Evolutionary conservation across 2,329 filamentous ascomycete genomes (phyloP).

Genomic region (Nigrospora sphaerica): DNA sequence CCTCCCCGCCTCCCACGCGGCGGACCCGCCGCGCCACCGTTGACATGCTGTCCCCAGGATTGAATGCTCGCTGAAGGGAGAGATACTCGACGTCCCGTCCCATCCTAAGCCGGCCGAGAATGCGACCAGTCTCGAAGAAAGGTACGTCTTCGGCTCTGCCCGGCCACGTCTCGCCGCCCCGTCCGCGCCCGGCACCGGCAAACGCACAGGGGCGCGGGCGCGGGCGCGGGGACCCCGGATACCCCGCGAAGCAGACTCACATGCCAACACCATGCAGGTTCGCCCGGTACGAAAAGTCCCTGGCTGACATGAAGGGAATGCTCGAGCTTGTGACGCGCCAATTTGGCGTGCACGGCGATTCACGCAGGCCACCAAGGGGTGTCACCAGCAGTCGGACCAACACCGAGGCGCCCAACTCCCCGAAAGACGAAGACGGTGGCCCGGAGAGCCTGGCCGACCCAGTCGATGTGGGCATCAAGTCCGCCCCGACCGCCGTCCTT

Average conservation of each 20-base stretch:
- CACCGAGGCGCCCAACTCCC: slow-evolving; percentile 3
- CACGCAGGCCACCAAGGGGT: neutral
- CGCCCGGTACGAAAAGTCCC: slow-evolving; percentile 5
- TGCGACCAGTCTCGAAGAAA: slow-evolving; percentile 4
- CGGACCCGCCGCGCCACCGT: neutral
- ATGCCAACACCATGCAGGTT: neutral
- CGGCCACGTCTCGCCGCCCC: neutral
- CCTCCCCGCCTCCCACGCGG: neutral
- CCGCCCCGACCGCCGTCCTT: slow-evolving; percentile 21
- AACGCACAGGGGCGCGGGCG: no score
- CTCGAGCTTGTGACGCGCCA: slow-evolving; percentile 6
- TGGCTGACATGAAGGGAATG: slow-evolving; percentile 7
- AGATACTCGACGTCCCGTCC: slow-evolving; percentile 4
- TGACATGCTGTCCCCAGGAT: slow-evolving; percentile 1
- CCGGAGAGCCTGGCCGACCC: slow-evolving; percentile 20
- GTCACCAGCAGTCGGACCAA: neutral
- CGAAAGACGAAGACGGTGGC: slow-evolving; percentile 9
- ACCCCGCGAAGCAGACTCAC: no score
- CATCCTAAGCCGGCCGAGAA: slow-evolving; percentile 5
- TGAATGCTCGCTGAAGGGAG: slow-evolving; percentile 6
- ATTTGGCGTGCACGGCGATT: slow-evolving; percentile 4
- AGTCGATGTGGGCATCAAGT: slow-evolving; percentile 21
- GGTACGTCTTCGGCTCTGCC: neutral
- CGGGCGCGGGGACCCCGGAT: no score
- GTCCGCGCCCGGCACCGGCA: neutral